Base-by-base conservation (phyloP, 2,329 filamentous ascomycete genomes). In the Colletotrichum spinosum region DNA sequence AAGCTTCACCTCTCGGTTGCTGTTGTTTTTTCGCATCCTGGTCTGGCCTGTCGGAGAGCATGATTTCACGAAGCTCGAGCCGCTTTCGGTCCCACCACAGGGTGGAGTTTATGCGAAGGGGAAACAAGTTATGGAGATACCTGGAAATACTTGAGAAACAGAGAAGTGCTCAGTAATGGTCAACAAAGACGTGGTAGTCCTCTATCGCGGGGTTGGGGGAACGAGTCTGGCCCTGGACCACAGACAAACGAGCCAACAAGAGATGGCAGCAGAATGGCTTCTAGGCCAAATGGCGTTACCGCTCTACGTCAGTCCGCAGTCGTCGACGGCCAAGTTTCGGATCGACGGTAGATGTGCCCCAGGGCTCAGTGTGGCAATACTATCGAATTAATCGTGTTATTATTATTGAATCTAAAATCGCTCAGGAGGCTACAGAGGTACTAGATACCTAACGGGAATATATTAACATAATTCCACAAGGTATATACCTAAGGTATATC, bases 21-120 rank as follows among this genome's bases (percentile, higher is more conserved):
- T 25, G 25, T 57, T 60, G 42, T 48, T 57, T 53, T 65, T 48
- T 12, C 33, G 41, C 44, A 15, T 46, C 49, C 15, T 50, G 15
- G 42, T n/a, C 56, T 45, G 61, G 25, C 25, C 25, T 25, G 25
- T 25, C 25, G 25, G 25, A 25, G 42, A 44, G 45, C 59, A 57
- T 49, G 63, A 62, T 34, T 66, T 62, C 39, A 62, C 51, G 58
- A 63, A 57, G 58, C 63, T 56, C 48, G 63, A 66, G 58, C 63
- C 63, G 63, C 63, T 63, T 66, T 25, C 63, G 13, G 63, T 44
- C 58, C 46, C 25, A 25, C 25, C 25, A 5, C 25, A 25, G 25
- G 17, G 41, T 44, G 42, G 41, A 38, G 58, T 50, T 62, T 37
- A 57, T 62, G 63, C 63, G 15, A 48, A 15, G 46, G 15, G 49